These are phyloP conservation scores for Hibiscus mutabilis DNA, from an alignment of 345 rosid species.

Conservation along the genomic window DNA sequence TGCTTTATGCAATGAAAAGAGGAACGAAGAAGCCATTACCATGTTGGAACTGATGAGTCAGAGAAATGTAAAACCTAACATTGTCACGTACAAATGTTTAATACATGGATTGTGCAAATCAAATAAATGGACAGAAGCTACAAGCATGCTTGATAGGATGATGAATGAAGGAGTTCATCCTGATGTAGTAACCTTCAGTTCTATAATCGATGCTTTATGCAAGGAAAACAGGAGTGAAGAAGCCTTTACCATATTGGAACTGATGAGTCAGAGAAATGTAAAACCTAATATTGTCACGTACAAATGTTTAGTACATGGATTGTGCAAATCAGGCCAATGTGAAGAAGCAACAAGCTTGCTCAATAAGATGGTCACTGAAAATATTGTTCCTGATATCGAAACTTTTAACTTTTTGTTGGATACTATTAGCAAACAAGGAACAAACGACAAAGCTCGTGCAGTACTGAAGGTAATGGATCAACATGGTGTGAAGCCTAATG, in stretches of 20 bases:
- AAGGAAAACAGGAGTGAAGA: background rate
- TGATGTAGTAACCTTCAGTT: background rate
- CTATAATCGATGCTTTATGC: background rate
- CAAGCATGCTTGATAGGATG: background rate
- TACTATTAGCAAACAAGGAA: background rate
- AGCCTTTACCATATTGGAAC: background rate
- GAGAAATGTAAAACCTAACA: too few relatives aligned
- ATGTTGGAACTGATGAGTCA: too few relatives aligned
- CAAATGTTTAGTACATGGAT: conserved; percentile 2
- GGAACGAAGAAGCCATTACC: too few relatives aligned
- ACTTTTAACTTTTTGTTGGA: background rate
- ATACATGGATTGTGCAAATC: background rate
- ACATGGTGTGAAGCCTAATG: background rate
- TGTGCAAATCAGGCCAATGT: conserved; percentile 2
- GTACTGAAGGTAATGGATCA: background rate
- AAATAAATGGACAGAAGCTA: background rate
- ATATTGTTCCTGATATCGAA: background rate
- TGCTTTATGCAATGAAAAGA: too few relatives aligned
- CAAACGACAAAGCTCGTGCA: background rate
- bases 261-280: background rate
- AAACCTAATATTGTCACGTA: background rate
- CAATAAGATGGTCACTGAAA: background rate
- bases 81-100: background rate
- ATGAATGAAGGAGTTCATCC: background rate
- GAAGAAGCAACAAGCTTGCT: background rate